Percentiles rank a stretch among this genome's conserved stretches.
These are phyloP conservation scores for Yamadazyma triangularis DNA, from an alignment of 1,139 yeast species.

Conservation along the genomic window DNA sequence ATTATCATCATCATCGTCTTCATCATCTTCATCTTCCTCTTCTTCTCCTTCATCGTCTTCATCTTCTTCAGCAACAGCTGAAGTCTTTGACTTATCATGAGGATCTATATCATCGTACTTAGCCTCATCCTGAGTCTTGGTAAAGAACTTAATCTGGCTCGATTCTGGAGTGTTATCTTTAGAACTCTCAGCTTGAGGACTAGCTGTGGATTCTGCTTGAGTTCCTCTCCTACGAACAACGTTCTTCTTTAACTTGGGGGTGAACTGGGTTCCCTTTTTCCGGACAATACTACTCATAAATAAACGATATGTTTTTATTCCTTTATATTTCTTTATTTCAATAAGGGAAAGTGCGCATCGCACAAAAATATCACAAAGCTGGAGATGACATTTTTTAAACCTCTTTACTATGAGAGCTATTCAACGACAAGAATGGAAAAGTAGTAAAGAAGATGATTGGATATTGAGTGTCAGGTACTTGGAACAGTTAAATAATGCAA, in stretches of 20 bases:
- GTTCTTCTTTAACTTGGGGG: constrained; percentile 35
- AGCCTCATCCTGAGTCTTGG: constrained; percentile 4
- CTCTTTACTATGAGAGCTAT: constrained; percentile 4
- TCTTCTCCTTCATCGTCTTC: constrained; percentile 11
- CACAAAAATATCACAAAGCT: too few species aligned
- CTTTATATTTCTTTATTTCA: too few species aligned
- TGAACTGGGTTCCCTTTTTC: constrained; percentile 35
- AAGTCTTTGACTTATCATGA: constrained; percentile 17
- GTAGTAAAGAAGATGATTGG: constrained; percentile 14
- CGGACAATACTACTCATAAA: constrained; percentile 50
- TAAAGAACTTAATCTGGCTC: constrained; percentile 4
- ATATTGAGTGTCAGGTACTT: constrained; percentile 8
- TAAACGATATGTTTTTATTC: not conserved
- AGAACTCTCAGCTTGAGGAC: not conserved
- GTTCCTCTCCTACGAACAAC: constrained; percentile 13
- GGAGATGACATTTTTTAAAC: too few species aligned
- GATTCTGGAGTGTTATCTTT: constrained; percentile 4
- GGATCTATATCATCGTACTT: constrained; percentile 28
- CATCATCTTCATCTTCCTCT: constrained; percentile 16
- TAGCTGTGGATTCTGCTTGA: not conserved
- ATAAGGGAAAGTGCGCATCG: too few species aligned
- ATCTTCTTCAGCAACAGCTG: not conserved
- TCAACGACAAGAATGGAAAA: constrained; percentile 5
- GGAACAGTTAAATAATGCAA: not conserved
- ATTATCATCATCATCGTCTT: constrained; percentile 25